phyloP scores from a whole-genome alignment of 495 filamentous ascomycete genomes.

The Extremus antarcticus region DNA sequence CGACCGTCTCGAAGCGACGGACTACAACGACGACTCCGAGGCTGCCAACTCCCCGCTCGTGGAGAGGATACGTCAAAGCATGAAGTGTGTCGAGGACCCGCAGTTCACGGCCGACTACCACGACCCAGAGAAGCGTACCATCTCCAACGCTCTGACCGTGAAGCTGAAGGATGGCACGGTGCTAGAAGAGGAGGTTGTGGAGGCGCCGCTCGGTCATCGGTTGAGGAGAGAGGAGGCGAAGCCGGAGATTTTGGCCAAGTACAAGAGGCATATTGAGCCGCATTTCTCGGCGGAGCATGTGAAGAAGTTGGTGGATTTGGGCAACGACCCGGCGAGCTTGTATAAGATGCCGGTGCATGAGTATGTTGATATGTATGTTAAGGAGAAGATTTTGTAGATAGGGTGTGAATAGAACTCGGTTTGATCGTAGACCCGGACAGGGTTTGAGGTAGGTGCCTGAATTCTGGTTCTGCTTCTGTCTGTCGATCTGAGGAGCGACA shows the following conservation, averaged over 20 bases:
- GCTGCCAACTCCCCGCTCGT: conserved; percentile 83
- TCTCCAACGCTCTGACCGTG: conserved; percentile 90
- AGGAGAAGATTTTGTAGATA: conserved; percentile 24
- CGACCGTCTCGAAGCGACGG: conserved; percentile 77
- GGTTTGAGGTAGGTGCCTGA: too few relatives aligned
- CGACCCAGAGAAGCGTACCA: conserved; percentile 80
- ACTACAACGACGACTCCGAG: conserved; percentile 86
- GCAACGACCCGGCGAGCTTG: conserved; percentile 58
- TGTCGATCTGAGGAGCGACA: too few relatives aligned
- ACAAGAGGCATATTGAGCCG: conserved; percentile 76
- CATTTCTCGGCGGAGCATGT: conserved; percentile 69
- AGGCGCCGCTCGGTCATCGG: conserved; percentile 89
- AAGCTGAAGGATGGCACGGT: conserved; percentile 91
- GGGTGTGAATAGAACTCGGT: background rate
- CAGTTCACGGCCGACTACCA: conserved; percentile 94
- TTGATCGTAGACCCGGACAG: too few relatives aligned
- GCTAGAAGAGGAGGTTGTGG: conserved; percentile 81
- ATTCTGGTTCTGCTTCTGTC: too few relatives aligned
- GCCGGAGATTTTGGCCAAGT: conserved; percentile 89
- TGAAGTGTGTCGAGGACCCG: conserved; percentile 89
- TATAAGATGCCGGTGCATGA: conserved; percentile 76
- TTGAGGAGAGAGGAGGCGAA: conserved; percentile 91
- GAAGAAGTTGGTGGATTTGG: conserved; percentile 65
- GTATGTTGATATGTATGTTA: conserved; percentile 92
- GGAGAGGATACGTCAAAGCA: conserved; percentile 80